Conservation (phyloP, 1,284 basidiomycete genomes). For the Marasmius tenuissimus region DNA sequence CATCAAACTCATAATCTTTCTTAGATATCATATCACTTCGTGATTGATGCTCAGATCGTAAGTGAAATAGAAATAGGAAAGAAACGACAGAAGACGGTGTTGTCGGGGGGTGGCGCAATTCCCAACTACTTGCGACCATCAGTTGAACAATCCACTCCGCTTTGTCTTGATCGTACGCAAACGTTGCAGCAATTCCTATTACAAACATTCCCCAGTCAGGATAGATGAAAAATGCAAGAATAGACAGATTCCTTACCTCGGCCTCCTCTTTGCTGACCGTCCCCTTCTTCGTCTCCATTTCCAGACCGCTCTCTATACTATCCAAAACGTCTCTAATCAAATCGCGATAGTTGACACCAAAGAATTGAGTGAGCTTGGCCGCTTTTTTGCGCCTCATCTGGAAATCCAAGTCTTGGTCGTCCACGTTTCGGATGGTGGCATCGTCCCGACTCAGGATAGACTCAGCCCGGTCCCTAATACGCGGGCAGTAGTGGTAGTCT, state of each 20-base stretch:
- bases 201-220: constrained; percentile 10
- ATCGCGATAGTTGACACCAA: constrained; percentile 78
- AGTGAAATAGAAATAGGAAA: not conserved
- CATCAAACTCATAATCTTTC: no score
- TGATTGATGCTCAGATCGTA: not conserved
- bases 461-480: not conserved
- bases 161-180: constrained; percentile 60
- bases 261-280: constrained; percentile 65
- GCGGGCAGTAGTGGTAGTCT: not conserved
- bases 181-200: constrained; percentile 61
- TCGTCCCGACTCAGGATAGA: not conserved
- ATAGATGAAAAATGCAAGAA: constrained; percentile 4
- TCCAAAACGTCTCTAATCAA: constrained; percentile 74
- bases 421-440: constrained; percentile 10
- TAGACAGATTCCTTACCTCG: constrained; percentile 47
- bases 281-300: constrained; percentile 64
- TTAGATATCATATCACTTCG: no score
- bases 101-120: not conserved
- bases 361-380: constrained; percentile 80
- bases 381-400: constrained; percentile 69
- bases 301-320: constrained; percentile 73
- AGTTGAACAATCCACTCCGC: constrained; percentile 31
- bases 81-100: no score
- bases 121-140: not conserved
- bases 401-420: constrained; percentile 55